Evolutionary conservation across 1,139 yeast species (phyloP), one percentile per base, ranked within the genome.

Genomic region (Schizosaccharomyces versatilis): DNA sequence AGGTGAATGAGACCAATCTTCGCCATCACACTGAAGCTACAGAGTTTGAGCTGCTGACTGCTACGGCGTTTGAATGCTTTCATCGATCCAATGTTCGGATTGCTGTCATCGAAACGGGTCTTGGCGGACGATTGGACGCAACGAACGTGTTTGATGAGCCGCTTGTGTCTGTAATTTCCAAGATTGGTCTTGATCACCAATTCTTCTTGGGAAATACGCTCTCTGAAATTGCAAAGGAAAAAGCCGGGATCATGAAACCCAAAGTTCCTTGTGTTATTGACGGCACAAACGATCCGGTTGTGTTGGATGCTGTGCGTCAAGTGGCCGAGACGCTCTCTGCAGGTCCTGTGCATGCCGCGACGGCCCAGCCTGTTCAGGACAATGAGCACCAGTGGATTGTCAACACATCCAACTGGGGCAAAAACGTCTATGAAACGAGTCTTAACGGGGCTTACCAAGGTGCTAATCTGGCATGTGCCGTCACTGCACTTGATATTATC

Each of bases 101-200:
- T 14, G 97, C 98, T 10, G 81, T 93, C 51, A 86, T 84, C 63
- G 99, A 93, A 66, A 98, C 93, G 17, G 99, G 99, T 12, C 94
- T 93, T 55, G 99, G 99, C 36, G 99, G 99, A 9, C 90, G 84
- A 64, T 84, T 79, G 64, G 99, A 93, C 67, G 84, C 96, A 9
- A 93, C 99, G 7, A 93, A 93, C 65, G 77, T 93, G 7, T 76
- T 93, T 53, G 78, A 74, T 47, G 69, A 72, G 48, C 98, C 98
- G 9, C 76, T 85, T 0, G 88, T 79, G 1, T 81, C 95, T 44
- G 98, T 95, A 42, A 81, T 93, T 24, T 71, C 93, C 3, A 76
- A 90, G 7, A 71, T 93, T 59, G 98, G 97, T 0, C 81, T 93
- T 48, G 99, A 93, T 66, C 99, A 93, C 66, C 82, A 90, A 0